Evolutionary conservation across 2,329 filamentous ascomycete genomes (phyloP).

Genomic region (Clonostachys solani): DNA sequence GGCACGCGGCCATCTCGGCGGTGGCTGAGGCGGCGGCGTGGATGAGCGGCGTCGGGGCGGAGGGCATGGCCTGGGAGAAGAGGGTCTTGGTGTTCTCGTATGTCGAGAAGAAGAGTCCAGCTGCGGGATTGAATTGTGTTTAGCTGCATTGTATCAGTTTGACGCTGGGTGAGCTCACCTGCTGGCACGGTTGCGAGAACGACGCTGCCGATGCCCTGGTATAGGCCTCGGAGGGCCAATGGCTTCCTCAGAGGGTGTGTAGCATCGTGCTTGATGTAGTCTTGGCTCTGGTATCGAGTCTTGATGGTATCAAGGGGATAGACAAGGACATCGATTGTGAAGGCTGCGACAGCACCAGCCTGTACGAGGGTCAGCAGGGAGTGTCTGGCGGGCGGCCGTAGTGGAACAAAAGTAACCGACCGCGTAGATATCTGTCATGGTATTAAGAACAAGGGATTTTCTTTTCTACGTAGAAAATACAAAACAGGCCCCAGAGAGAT

Average conservation of each 20-base stretch:
- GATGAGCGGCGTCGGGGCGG: conserved; percentile 61
- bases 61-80: conserved; percentile 45
- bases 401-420: conserved; percentile 12
- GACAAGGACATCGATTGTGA: conserved; percentile 79
- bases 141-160: neutral
- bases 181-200: conserved; percentile 86
- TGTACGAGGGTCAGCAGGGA: conserved; percentile 22
- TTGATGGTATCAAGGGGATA: conserved; percentile 90
- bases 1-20: conserved; percentile 80
- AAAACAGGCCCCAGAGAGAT: too few relatives aligned
- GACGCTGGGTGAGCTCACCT: conserved; percentile 40
- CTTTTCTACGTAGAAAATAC: too few relatives aligned
- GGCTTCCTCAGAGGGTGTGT: conserved; percentile 48
- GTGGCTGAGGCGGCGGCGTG: conserved; percentile 70
- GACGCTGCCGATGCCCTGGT: conserved; percentile 83
- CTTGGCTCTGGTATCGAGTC: conserved; percentile 75
- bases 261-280: conserved; percentile 65
- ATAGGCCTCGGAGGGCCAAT: conserved; percentile 65
- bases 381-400: neutral
- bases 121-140: conserved; percentile 27
- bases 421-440: conserved; percentile 28
- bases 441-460: neutral
- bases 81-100: conserved; percentile 74
- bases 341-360: conserved; percentile 82
- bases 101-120: conserved; percentile 84